Conservation (phyloP, 495 filamentous ascomycete species). For the Penicillium coprophilum region DNA sequence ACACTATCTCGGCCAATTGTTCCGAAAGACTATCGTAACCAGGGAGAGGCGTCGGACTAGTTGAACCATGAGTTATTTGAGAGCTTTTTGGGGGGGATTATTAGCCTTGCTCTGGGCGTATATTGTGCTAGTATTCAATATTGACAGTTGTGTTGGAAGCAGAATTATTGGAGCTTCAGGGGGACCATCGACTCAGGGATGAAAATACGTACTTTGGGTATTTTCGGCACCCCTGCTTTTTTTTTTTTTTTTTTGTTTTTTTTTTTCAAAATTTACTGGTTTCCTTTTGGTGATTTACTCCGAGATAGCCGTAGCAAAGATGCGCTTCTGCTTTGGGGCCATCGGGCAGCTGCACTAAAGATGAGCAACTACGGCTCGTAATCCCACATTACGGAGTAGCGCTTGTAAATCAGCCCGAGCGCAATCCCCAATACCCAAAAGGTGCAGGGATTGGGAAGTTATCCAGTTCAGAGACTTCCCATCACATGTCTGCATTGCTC, state of each 20-base stretch:
- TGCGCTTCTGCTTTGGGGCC: neutral
- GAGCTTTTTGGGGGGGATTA: no score
- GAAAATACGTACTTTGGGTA: neutral
- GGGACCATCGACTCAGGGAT: neutral
- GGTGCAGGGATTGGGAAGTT: neutral
- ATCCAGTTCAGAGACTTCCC: neutral
- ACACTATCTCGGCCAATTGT: neutral
- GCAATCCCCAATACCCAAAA: conserved; percentile 16
- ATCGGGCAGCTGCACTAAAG: conserved; percentile 2
- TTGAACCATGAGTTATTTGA: neutral
- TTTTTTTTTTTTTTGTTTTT: no score
- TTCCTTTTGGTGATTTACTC: neutral
- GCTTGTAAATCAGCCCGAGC: conserved; percentile 20
- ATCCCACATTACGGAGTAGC: conserved; percentile 12
- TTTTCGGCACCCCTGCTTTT: no score
- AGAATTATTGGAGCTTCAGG: neutral
- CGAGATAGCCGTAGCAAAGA: neutral
- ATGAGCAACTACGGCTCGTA: conserved; percentile 7
- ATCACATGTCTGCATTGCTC: conserved; percentile 4
- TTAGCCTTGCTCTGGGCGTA: neutral
- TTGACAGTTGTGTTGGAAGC: neutral
- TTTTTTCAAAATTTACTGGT: neutral
- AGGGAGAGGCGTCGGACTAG: conserved; percentile 3
- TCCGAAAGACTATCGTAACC: neutral
- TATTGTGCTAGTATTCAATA: neutral